These are phyloP conservation scores for Hyphopichia fennica DNA, from an alignment of 1,139 yeast genomes.

Conservation along the genomic window DNA sequence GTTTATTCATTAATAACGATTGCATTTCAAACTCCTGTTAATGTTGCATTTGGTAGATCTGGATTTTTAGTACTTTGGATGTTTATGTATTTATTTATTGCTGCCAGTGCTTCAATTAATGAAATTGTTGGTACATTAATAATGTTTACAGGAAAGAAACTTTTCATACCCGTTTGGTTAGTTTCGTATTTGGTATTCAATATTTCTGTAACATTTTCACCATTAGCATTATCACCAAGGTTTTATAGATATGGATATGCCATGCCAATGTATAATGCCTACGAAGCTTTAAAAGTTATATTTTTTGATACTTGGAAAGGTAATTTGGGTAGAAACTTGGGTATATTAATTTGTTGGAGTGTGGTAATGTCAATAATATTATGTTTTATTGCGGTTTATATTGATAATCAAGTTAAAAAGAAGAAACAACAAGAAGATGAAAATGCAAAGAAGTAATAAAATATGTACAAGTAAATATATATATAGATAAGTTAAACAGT, in stretches of 20 bases:
- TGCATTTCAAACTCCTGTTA: conserved; percentile 57
- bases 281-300: conserved; percentile 55
- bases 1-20: conserved; percentile 59
- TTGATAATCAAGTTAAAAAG: conserved; percentile 9
- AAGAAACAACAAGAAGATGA: conserved; percentile 5
- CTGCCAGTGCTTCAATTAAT: conserved; percentile 63
- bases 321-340: conserved; percentile 56
- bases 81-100: conserved; percentile 56
- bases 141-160: conserved; percentile 45
- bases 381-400: conserved; percentile 2
- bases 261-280: conserved; percentile 62
- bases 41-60: conserved; percentile 51
- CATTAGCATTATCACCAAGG: conserved; percentile 51
- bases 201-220: conserved; percentile 61
- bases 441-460: conserved; percentile 5
- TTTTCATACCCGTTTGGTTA: conserved; percentile 59
- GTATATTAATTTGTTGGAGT: conserved; percentile 60
- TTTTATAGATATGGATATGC: conserved; percentile 67
- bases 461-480: too few species aligned
- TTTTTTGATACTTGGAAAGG: conserved; percentile 58
- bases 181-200: conserved; percentile 60
- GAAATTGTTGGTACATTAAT: conserved; percentile 56
- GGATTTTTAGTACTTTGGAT: conserved; percentile 71
- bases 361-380: conserved; percentile 31
- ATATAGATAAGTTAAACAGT: conserved; percentile 16